Percentiles rank a stretch among this genome's conserved stretches.
phyloP scores from a whole-genome alignment of 441 rosid genomes.

The Macaranga tanarius region DNA sequence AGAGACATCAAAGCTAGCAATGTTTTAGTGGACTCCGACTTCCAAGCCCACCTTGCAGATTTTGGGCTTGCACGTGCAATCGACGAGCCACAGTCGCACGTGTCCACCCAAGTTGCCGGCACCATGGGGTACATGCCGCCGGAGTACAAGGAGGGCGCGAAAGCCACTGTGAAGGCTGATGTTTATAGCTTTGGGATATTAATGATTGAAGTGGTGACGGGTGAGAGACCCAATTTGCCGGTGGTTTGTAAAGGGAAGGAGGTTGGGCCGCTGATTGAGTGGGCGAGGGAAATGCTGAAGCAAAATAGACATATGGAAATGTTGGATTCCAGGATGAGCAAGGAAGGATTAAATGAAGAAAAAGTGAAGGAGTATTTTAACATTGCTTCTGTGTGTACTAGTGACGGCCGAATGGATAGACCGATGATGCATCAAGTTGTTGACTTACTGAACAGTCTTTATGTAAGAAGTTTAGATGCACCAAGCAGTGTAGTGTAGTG shows the following conservation, averaged over 20 bases:
- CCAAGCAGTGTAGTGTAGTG: background rate
- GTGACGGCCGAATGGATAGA: slow-evolving; percentile 42
- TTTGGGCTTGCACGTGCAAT: slow-evolving; percentile 75
- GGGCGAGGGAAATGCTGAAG: slow-evolving; percentile 50
- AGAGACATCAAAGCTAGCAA: slow-evolving; percentile 86
- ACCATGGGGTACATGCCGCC: slow-evolving; percentile 99
- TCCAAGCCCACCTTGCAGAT: slow-evolving; percentile 72
- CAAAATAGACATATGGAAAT: slow-evolving; percentile 49
- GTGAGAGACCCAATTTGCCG: slow-evolving; percentile 63
- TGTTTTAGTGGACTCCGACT: slow-evolving; percentile 50
- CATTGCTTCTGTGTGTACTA: slow-evolving; percentile 59
- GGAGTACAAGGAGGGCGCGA: slow-evolving; percentile 73
- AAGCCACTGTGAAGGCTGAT: slow-evolving; percentile 62
- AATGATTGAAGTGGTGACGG: slow-evolving; percentile 70
- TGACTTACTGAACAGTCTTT: slow-evolving; percentile 32
- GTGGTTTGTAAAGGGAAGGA: slow-evolving; percentile 34
- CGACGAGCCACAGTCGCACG: slow-evolving; percentile 54
- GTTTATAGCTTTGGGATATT: slow-evolving; percentile 80
- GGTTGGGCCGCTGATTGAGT: slow-evolving; percentile 49
- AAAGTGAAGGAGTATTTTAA: slow-evolving; percentile 52
- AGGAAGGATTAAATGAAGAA: slow-evolving; percentile 31
- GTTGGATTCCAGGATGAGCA: slow-evolving; percentile 37
- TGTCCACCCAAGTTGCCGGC: slow-evolving; percentile 88
- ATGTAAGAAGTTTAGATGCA: background rate
- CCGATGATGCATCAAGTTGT: slow-evolving; percentile 62